A percentile compares a stretch with the other conserved stretches of the same genome.
Conservation (phyloP, 2,329 filamentous ascomycete genomes). For the Hymenoscyphus infarciens region DNA sequence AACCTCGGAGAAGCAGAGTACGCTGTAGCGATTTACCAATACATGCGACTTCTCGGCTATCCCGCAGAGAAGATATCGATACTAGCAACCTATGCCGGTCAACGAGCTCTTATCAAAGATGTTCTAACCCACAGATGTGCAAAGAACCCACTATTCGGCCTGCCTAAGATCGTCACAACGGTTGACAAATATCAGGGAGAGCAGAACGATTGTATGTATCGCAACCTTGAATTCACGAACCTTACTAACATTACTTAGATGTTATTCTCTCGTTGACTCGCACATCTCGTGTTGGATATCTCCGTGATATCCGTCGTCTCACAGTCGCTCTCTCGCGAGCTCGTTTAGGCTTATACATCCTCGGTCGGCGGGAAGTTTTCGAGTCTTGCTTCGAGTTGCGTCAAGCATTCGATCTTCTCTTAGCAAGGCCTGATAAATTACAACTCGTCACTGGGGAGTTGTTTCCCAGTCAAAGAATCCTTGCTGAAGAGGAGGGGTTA, state of each 20-base stretch:
- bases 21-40: conserved; percentile 90
- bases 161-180: conserved; percentile 86
- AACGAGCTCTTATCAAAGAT: conserved; percentile 82
- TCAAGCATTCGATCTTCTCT: conserved; percentile 76
- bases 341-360: conserved; percentile 84
- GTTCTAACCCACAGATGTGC: conserved; percentile 81
- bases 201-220: conserved; percentile 88
- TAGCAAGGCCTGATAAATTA: conserved; percentile 76
- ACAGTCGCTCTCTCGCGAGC: conserved; percentile 94
- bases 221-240: conserved; percentile 16
- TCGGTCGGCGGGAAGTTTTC: conserved; percentile 85
- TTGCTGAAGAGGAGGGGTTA: conserved; percentile 42
- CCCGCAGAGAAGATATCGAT: conserved; percentile 73
- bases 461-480: conserved; percentile 64
- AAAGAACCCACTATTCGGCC: conserved; percentile 77
- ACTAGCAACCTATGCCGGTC: conserved; percentile 89
- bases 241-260: conserved; percentile 48
- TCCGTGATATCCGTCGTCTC: conserved; percentile 87
- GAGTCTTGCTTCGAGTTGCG: conserved; percentile 84
- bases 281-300: conserved; percentile 84
- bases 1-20: conserved; percentile 98
- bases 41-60: conserved; percentile 95
- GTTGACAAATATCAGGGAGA: conserved; percentile 99
- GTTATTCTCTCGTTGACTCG: conserved; percentile 90
- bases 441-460: conserved; percentile 81